These are phyloP conservation scores for Podaxis rugospora DNA, from an alignment of 768 basidiomycete genomes.

Conservation along the genomic window DNA sequence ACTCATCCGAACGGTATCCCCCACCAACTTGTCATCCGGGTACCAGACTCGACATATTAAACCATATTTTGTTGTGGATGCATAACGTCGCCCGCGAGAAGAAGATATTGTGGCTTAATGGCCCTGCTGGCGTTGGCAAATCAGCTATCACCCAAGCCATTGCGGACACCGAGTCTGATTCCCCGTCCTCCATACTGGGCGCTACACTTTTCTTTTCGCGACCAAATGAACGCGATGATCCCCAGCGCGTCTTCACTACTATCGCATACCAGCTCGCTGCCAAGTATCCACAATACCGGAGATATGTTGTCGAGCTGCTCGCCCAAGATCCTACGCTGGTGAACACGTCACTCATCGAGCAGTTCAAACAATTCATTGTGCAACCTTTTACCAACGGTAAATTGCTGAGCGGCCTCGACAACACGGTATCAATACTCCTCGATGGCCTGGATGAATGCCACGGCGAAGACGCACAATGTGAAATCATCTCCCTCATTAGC, in stretches of 20 bases:
- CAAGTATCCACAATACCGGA: background rate
- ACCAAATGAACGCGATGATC: background rate
- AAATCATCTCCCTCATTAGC: constrained; percentile 14
- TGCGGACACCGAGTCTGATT: background rate
- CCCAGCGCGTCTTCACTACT: background rate
- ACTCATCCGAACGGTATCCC: background rate
- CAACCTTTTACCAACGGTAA: constrained; percentile 5
- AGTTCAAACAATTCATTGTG: constrained; percentile 13
- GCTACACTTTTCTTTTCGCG: background rate
- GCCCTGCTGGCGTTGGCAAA: constrained; percentile 3
- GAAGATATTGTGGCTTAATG: background rate
- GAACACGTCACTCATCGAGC: constrained; percentile 8
- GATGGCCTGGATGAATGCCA: constrained; percentile 26
- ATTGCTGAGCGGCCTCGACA: constrained; percentile 12
- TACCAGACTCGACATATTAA: background rate
- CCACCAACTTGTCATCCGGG: background rate
- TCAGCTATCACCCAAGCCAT: background rate
- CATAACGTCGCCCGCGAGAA: background rate
- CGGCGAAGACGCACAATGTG: constrained; percentile 5
- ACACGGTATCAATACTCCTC: background rate
- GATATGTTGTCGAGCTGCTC: constrained; percentile 7
- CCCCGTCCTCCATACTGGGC: too few species aligned
- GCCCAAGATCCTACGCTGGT: constrained; percentile 2
- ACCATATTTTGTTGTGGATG: background rate
- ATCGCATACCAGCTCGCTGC: constrained; percentile 19